Conservation (phyloP, 495 filamentous ascomycete species). For the Tuber borchii region DNA sequence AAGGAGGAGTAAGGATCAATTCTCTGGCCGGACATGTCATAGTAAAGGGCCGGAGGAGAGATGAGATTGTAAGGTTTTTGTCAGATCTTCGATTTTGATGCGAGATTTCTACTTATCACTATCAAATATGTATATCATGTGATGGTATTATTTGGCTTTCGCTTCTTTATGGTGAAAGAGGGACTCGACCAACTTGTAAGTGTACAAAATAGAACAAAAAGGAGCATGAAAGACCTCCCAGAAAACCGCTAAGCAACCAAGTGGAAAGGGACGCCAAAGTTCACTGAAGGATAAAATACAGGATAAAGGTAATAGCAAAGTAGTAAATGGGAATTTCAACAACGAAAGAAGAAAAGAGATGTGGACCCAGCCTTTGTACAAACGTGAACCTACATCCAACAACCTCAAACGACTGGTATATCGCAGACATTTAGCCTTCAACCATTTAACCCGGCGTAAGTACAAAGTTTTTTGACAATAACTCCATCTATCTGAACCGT, state of each 20-base stretch:
- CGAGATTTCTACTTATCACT: not conserved
- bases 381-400: constrained; percentile 31
- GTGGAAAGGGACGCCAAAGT: constrained; percentile 36
- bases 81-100: constrained; percentile 32
- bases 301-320: constrained; percentile 36
- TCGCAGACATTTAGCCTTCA: constrained; percentile 30
- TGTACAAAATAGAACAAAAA: constrained; percentile 32
- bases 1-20: constrained; percentile 51
- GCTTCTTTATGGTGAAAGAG: constrained; percentile 28
- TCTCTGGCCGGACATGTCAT: constrained; percentile 57
- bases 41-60: constrained; percentile 48
- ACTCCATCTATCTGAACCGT: constrained; percentile 55
- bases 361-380: constrained; percentile 39
- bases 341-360: constrained; percentile 33
- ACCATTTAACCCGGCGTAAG: constrained; percentile 53
- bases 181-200: constrained; percentile 35
- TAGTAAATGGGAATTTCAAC: constrained; percentile 37
- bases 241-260: constrained; percentile 37
- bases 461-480: constrained; percentile 66
- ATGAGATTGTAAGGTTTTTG: constrained; percentile 44
- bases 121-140: not conserved
- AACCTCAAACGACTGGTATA: not conserved
- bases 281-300: constrained; percentile 37
- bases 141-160: constrained; percentile 37
- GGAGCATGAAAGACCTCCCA: constrained; percentile 32